Conservation (phyloP, 2,329 filamentous ascomycete species). For the Lasiodiplodia sp. region DNA sequence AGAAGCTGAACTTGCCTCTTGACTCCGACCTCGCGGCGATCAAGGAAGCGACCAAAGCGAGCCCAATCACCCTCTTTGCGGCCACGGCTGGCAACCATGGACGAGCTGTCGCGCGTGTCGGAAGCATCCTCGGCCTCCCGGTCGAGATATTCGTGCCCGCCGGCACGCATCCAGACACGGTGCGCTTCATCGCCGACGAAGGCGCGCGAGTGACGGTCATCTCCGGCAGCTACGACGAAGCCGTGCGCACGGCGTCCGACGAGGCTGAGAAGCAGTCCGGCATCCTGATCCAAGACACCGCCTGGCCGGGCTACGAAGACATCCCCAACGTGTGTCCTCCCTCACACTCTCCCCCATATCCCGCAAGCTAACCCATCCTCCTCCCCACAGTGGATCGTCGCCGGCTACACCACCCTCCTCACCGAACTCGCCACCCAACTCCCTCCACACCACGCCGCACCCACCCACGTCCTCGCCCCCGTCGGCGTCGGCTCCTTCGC, state of each 20-base stretch:
- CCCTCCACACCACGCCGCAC: slow-evolving; percentile 34
- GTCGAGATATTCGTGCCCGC: slow-evolving; percentile 67
- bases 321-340: slow-evolving; percentile 59
- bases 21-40: slow-evolving; percentile 37
- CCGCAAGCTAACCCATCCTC: background rate
- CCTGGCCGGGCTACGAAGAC: slow-evolving; percentile 67
- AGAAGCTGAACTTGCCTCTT: slow-evolving; percentile 52
- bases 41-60: background rate
- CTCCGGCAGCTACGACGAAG: slow-evolving; percentile 67
- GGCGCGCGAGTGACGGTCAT: slow-evolving; percentile 67
- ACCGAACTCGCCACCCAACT: slow-evolving; percentile 65
- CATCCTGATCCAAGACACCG: slow-evolving; percentile 70
- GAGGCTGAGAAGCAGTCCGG: slow-evolving; percentile 42
- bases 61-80: slow-evolving; percentile 59
- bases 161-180: slow-evolving; percentile 60
- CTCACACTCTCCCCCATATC: background rate
- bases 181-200: slow-evolving; percentile 54
- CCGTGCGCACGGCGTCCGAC: slow-evolving; percentile 40
- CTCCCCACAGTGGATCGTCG: slow-evolving; percentile 66
- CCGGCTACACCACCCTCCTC: slow-evolving; percentile 76
- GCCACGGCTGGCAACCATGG: slow-evolving; percentile 78
- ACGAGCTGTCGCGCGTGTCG: slow-evolving; percentile 72
- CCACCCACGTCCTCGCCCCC: slow-evolving; percentile 63
- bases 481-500: slow-evolving; percentile 74
- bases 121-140: slow-evolving; percentile 59